Percentiles rank a stretch among this genome's conserved stretches.
Conservation (phyloP, 306 rosid genomes). For the Vigna nakashimae region DNA sequence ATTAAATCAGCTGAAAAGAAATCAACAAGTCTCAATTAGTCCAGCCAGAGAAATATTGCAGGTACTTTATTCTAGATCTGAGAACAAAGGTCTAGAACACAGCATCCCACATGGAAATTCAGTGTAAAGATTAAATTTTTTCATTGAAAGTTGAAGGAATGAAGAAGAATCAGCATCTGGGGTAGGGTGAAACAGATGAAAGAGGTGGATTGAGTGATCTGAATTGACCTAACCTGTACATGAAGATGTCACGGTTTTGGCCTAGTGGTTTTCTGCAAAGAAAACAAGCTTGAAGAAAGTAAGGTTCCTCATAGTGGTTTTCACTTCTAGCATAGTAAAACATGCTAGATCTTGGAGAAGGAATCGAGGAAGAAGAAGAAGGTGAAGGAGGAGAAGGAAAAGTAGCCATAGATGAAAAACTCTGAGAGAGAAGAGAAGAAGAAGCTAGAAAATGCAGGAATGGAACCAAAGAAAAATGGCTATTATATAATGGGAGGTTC, state of each 20-base stretch:
- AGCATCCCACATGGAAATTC: slow-evolving; percentile 29
- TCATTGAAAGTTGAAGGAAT: background rate
- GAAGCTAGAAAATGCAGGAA: slow-evolving; percentile 37
- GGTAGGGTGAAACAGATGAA: slow-evolving; percentile 1
- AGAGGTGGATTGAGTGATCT: background rate
- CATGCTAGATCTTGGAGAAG: slow-evolving; percentile 55
- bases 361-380: slow-evolving; percentile 24
- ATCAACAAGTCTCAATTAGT: background rate
- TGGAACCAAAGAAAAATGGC: background rate
- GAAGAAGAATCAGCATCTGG: slow-evolving; percentile 35
- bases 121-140: background rate
- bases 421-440: background rate
- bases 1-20: background rate
- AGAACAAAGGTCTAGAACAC: background rate
- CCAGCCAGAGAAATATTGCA: background rate
- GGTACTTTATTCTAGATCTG: slow-evolving; percentile 33
- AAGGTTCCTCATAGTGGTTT: slow-evolving; percentile 61
- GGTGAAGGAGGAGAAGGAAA: slow-evolving; percentile 25
- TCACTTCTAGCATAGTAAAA: slow-evolving; percentile 59
- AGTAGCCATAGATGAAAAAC: slow-evolving; percentile 37
- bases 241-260: slow-evolving; percentile 77
- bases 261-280: slow-evolving; percentile 81
- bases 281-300: slow-evolving; percentile 86
- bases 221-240: slow-evolving; percentile 73
- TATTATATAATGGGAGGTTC: slow-evolving; percentile 50